Evolutionary conservation across 2,329 filamentous ascomycete species (phyloP).

Genomic region (Triangularia verruculosa): DNA sequence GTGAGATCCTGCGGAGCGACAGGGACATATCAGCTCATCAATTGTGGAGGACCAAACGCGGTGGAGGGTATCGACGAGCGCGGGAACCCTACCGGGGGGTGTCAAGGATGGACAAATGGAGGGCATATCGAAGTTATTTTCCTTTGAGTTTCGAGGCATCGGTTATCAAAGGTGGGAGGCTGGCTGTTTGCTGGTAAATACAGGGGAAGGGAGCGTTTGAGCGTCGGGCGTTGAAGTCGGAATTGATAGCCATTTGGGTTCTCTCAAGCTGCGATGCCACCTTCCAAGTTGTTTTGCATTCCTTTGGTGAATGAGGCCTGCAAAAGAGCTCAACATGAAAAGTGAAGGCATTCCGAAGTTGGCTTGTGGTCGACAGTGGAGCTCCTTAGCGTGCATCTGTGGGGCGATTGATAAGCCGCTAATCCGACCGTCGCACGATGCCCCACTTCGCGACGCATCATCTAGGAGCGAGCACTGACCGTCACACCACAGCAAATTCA

Average conservation of each 20-base stretch:
- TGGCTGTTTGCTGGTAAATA: not conserved
- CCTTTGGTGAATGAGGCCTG: too few relatives aligned
- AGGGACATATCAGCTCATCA: constrained; percentile 38
- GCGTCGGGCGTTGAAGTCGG: not conserved
- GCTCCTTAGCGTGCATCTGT: not conserved
- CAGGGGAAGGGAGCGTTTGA: not conserved
- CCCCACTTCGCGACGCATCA: not conserved
- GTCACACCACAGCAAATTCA: not conserved
- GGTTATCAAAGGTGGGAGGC: not conserved
- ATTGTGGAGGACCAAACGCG: constrained; percentile 35
- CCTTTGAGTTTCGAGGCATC: not conserved
- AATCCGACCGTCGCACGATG: not conserved
- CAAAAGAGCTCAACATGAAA: not conserved
- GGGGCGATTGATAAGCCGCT: not conserved
- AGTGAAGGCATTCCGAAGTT: not conserved
- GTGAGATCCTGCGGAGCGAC: constrained; percentile 33
- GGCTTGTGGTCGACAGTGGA: not conserved
- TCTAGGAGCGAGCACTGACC: not conserved
- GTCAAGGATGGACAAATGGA: constrained; percentile 30
- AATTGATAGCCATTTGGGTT: not conserved
- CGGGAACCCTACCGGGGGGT: constrained; percentile 32
- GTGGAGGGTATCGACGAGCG: constrained; percentile 22
- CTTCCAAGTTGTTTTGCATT: too few relatives aligned
- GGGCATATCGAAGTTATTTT: constrained; percentile 26
- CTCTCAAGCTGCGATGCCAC: too few relatives aligned